Conservation (phyloP, 192 early-diverging fungal species). For the Linnemannia exigua region DNA sequence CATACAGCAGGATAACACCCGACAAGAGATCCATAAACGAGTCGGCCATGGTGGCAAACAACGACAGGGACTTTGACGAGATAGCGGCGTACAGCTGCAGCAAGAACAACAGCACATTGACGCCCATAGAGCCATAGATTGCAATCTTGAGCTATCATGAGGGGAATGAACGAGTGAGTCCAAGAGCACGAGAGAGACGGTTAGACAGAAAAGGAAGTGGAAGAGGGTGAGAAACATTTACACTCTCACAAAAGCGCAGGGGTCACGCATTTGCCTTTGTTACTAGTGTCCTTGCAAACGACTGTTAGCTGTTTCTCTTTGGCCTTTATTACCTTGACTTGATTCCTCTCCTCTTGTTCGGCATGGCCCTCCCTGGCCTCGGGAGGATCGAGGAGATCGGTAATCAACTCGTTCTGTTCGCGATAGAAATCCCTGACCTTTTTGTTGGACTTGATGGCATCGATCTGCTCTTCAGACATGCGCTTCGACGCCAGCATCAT, state of each 20-base stretch:
- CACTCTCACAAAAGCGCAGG: background rate
- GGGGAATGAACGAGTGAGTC: background rate
- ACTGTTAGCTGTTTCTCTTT: background rate
- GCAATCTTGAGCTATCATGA: slow-evolving; percentile 72
- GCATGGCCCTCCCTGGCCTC: slow-evolving; percentile 53
- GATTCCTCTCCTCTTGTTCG: slow-evolving; percentile 49
- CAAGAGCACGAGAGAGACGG: background rate
- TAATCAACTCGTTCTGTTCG: slow-evolving; percentile 86
- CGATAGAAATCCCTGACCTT: slow-evolving; percentile 81
- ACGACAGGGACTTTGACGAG: slow-evolving; percentile 77
- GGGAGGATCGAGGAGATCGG: slow-evolving; percentile 74
- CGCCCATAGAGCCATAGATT: slow-evolving; percentile 75
- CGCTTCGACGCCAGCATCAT: slow-evolving; percentile 55
- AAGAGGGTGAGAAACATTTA: background rate
- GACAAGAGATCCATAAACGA: slow-evolving; percentile 86
- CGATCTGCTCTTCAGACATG: slow-evolving; percentile 66
- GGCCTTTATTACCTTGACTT: slow-evolving; percentile 49
- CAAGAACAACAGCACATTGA: slow-evolving; percentile 76
- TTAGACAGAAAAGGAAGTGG: background rate
- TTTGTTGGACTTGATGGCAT: slow-evolving; percentile 55
- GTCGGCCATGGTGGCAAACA: slow-evolving; percentile 87
- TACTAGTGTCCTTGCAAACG: background rate
- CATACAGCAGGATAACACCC: slow-evolving; percentile 72
- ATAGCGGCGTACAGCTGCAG: slow-evolving; percentile 82
- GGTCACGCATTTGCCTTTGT: background rate